Evolutionary conservation across 2,329 filamentous ascomycete species (phyloP), one percentile per base, ranked within the genome.

Genomic region (Penicillium sp.): DNA sequence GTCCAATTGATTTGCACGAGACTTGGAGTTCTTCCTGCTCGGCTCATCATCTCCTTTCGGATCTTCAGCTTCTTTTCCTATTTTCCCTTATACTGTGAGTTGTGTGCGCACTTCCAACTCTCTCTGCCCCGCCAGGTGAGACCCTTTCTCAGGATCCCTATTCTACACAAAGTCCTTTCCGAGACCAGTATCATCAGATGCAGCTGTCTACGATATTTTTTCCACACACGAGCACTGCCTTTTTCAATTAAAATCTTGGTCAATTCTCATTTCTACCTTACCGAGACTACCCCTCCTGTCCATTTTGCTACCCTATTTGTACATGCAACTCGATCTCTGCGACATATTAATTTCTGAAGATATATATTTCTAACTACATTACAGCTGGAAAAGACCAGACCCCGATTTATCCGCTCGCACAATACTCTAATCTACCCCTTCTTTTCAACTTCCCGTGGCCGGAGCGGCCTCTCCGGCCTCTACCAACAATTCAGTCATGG

Each of bases 401-500:
- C 21, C 21, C 16, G 29, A 26, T n/a, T 39, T 49, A 26, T 21
- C 45, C 21, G n/a, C 33, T 29, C 31, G 16, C 42, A 16, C 50
- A 23, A 11, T 35, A 44, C 50, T 47, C 11, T 47, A 14, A 29
- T 23, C 27, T 14, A 21, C 52, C 26, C 54, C 47, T 46, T 48
- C 72, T 55, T 57, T 57, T 57, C 58, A 58, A 60, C 57, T 65
- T 64, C 56, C 33, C 53, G 58, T 64, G 63, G 65, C 65, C 67
- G 66, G 69, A 73, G 63, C 57, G 58, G 65, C 63, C 60, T 66
- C 69, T 62, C 63, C 67, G 66, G 67, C 68, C 64, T 60, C 62
- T 56, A 64, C 55, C 53, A 55, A 60, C 63, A 44, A 53, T 62
- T 60, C 58, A 57, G 67, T 65, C 57, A 92, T 93, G 89, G 87